Base-by-base conservation (phyloP, 2,329 filamentous ascomycete species). In the Penicillium brasilianum region DNA sequence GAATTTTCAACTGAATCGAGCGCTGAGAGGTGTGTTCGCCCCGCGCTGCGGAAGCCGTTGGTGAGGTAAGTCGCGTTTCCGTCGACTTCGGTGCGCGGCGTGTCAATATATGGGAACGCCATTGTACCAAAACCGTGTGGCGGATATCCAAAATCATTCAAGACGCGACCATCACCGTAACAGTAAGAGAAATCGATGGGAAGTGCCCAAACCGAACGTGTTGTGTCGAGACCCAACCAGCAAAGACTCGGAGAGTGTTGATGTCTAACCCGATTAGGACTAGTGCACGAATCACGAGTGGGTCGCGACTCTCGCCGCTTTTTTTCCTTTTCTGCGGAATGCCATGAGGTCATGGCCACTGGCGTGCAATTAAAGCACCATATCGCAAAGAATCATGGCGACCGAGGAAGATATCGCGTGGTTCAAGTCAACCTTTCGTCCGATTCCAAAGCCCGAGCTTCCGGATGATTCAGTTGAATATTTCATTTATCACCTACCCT, bases 381-480 rank as follows among this genome's bases (percentile, higher is more conserved):
- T 58, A 55, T 18, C 7, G 18, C 32, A 41, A 20, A 36, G 3
- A 67, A 67, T 55, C 28, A 81, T 81, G 79, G 71, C 77, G 48
- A 78, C 78, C 18, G 74, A 84, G 64, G 85, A 89, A 68, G 85
- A 86, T 66, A 79, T 88, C 61, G 87, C 87, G 62, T 88, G 86
- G 81, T 88, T 90, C 61, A 85, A 85, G 55, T 87, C 88, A 67
- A 87, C 85, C 2, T 89, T 89, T 62, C 83, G 82, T 65, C 85
- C 85, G 39, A 88, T 90, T 63, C 87, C 88, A 1, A 89, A 87
- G 73, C 79, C 79, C 11, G 80, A 83, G 60, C 81, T 96, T 0
- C 87, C 92, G 0, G 93, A 97, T 53, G 93, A 96, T 75, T 91
- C 88, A 64, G 88, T 96, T 56, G 91, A 96, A 75, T 97, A 97